A percentile compares a stretch with the other conserved stretches of the same genome.
phyloP scores from a whole-genome alignment of 2,329 filamentous ascomycete genomes.

The Xylaria sp. region DNA sequence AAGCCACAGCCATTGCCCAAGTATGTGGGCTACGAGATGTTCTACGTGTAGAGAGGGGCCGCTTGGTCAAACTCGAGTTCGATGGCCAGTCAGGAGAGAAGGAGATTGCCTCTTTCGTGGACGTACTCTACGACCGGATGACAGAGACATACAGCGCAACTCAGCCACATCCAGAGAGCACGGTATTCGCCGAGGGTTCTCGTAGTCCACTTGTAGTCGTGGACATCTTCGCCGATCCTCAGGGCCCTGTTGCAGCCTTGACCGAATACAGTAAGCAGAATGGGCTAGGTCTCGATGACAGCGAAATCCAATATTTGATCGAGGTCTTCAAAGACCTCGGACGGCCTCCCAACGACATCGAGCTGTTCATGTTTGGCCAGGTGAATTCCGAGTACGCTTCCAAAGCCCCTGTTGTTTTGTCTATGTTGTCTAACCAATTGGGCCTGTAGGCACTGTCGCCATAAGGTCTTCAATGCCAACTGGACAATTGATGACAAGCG shows the following conservation, averaged over 20 bases:
- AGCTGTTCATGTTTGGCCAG: conserved; percentile 99
- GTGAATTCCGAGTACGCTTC: conserved; percentile 88
- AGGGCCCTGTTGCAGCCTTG: conserved; percentile 72
- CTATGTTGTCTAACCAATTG: conserved; percentile 7
- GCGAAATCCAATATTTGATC: conserved; percentile 94
- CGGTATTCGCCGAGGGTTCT: conserved; percentile 73
- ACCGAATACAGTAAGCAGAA: conserved; percentile 82
- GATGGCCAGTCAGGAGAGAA: conserved; percentile 55
- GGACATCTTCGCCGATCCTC: conserved; percentile 70
- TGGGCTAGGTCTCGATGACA: conserved; percentile 84
- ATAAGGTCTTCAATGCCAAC: conserved; percentile 79
- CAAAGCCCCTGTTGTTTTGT: not conserved
- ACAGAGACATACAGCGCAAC: conserved; percentile 77
- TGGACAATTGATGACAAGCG: conserved; percentile 91
- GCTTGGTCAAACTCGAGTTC: conserved; percentile 73
- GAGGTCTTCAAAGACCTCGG: conserved; percentile 73
- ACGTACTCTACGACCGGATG: conserved; percentile 91
- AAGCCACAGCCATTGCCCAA: conserved; percentile 79
- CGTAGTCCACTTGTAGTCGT: conserved; percentile 73
- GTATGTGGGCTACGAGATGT: conserved; percentile 82
- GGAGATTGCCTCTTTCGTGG: conserved; percentile 60
- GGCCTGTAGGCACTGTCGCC: conserved; percentile 32
- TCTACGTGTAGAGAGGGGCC: conserved; percentile 77
- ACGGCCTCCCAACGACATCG: conserved; percentile 76
- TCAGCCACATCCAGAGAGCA: conserved; percentile 71